A percentile compares a stretch with the other conserved stretches of the same genome.
phyloP scores from a whole-genome alignment of 345 rosid species.

The Aquilaria sinensis region DNA sequence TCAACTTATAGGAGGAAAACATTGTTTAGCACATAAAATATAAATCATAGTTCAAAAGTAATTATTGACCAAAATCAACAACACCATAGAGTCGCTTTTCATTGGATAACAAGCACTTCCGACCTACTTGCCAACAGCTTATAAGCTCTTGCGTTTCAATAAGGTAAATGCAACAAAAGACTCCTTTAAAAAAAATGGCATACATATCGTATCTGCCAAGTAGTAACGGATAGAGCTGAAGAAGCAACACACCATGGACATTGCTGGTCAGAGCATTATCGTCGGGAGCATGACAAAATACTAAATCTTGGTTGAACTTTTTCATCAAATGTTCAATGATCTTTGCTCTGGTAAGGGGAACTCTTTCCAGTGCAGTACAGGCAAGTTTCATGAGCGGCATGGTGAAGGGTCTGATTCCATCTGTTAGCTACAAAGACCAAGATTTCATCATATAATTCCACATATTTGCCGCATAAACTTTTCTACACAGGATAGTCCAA shows the following conservation, averaged over 20 bases:
- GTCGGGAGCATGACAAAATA: constrained; percentile 77
- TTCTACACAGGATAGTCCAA: neutral
- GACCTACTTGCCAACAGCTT: too few relatives aligned
- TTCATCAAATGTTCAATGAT: constrained; percentile 52
- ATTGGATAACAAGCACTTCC: too few relatives aligned
- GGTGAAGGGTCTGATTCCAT: constrained; percentile 96
- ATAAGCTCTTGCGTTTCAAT: too few relatives aligned
- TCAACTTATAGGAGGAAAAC: too few relatives aligned
- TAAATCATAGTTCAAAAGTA: too few relatives aligned
- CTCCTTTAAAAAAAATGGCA: constrained; percentile 1
- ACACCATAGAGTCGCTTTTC: too few relatives aligned
- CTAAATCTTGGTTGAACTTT: constrained; percentile 78
- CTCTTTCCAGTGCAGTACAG: constrained; percentile 96
- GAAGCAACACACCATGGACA: constrained; percentile 51
- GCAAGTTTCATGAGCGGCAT: constrained; percentile 99
- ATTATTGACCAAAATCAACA: too few relatives aligned
- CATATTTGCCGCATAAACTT: neutral
- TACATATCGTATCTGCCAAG: neutral
- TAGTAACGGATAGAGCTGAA: neutral
- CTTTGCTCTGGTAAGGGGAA: constrained; percentile 71
- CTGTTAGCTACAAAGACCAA: constrained; percentile 52
- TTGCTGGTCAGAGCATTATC: constrained; percentile 53
- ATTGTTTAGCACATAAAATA: too few relatives aligned
- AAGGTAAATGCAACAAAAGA: neutral
- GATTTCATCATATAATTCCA: constrained; percentile 14